phyloP scores from a whole-genome alignment of 129 eudicot species.

The Ambrosia artemisiifolia region DNA sequence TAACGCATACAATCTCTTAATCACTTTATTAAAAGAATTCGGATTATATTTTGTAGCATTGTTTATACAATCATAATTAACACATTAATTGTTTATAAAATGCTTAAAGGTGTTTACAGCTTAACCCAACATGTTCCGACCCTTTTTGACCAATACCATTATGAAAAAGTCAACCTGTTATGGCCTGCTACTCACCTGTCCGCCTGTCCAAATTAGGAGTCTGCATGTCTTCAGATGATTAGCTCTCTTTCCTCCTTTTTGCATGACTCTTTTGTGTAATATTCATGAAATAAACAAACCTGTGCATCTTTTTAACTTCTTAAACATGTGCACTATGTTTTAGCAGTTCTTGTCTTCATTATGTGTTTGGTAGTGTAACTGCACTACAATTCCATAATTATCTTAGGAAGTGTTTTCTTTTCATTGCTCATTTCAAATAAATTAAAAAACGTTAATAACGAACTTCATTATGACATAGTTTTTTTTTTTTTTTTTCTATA shows the following conservation, averaged over 20 bases:
- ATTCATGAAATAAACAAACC: neutral
- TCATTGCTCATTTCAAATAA: neutral
- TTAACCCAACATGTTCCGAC: neutral
- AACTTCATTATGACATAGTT: neutral
- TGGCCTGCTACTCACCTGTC: neutral
- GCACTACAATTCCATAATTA: neutral
- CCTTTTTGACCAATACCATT: neutral
- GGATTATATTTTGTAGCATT: neutral
- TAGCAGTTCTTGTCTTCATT: neutral
- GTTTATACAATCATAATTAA: neutral
- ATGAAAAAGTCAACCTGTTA: neutral
- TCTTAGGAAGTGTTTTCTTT: neutral
- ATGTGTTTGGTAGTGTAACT: neutral
- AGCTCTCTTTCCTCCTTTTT: slow-evolving; percentile 7
- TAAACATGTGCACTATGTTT: neutral
- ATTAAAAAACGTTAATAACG: neutral
- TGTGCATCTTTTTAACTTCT: neutral
- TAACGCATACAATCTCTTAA: neutral
- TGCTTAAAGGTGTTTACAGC: neutral
- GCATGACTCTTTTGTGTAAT: neutral
- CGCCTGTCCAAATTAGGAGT: neutral
- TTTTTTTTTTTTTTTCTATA: neutral
- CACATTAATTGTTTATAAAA: neutral
- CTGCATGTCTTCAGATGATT: slow-evolving; percentile 8
- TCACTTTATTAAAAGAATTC: neutral